phyloP scores from a whole-genome alignment of 495 filamentous ascomycete genomes.

The Echria macrotheca region DNA sequence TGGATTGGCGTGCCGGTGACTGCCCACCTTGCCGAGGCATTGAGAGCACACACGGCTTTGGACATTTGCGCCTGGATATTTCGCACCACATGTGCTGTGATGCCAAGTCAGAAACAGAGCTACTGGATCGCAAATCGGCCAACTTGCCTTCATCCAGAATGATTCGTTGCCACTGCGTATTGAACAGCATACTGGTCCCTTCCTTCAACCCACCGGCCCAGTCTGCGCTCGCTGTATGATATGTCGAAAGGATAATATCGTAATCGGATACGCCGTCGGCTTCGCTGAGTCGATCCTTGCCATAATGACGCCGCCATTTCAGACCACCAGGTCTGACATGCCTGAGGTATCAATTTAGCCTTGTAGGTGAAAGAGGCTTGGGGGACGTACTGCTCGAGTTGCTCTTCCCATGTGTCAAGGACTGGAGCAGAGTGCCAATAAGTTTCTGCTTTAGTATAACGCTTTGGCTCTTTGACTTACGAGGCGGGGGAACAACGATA shows the following conservation, averaged over 20 bases:
- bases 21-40: slow-evolving; percentile 34
- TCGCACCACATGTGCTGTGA: slow-evolving; percentile 24
- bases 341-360: not conserved
- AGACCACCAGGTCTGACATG: slow-evolving; percentile 17
- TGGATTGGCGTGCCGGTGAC: slow-evolving; percentile 44
- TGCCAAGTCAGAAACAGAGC: too few relatives aligned
- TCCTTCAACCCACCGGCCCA: slow-evolving; percentile 18
- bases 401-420: slow-evolving; percentile 33
- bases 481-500: slow-evolving; percentile 15
- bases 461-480: slow-evolving; percentile 18
- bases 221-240: slow-evolving; percentile 37
- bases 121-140: too few relatives aligned
- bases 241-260: slow-evolving; percentile 38
- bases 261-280: slow-evolving; percentile 7
- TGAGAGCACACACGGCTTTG: slow-evolving; percentile 29
- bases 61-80: slow-evolving; percentile 32
- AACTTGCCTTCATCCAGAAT: slow-evolving; percentile 44
- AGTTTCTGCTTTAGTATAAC: not conserved
- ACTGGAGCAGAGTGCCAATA: slow-evolving; percentile 11
- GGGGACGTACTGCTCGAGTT: slow-evolving; percentile 19
- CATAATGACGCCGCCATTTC: slow-evolving; percentile 27
- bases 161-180: slow-evolving; percentile 32
- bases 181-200: slow-evolving; percentile 19
- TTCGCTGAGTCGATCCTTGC: too few relatives aligned
- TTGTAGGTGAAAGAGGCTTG: not conserved